phyloP scores from a whole-genome alignment of 108 stramenopile species.

The Skeletonema marinoi region DNA sequence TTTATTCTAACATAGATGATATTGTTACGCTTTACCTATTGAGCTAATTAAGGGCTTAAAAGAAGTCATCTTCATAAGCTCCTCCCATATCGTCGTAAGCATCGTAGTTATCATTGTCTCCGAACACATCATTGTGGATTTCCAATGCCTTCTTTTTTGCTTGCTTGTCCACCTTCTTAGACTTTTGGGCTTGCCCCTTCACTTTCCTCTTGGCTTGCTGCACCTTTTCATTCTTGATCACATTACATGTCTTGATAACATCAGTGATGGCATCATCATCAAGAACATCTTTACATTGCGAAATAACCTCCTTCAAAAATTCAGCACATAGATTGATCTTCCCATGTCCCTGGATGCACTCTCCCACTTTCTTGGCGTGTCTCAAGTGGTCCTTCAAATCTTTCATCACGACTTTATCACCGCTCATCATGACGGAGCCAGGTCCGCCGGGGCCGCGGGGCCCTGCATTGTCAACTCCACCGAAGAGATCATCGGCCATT shows the following conservation, averaged over 20 bases:
- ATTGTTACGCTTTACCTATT: not conserved
- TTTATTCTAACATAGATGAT: not conserved
- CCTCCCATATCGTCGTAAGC: constrained; percentile 85
- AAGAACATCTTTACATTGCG: constrained; percentile 83
- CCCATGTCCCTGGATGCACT: constrained; percentile 79
- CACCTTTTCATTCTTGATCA: constrained; percentile 93
- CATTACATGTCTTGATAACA: constrained; percentile 87
- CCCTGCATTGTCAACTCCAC: constrained; percentile 57
- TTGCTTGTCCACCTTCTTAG: constrained; percentile 85
- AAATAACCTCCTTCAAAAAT: constrained; percentile 81
- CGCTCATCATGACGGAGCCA: constrained; percentile 45
- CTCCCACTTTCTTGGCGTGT: constrained; percentile 83
- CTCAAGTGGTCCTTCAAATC: constrained; percentile 91
- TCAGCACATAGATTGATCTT: constrained; percentile 77
- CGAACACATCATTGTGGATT: constrained; percentile 79
- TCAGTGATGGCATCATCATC: constrained; percentile 87
- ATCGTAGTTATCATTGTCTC: constrained; percentile 86
- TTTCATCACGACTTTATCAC: constrained; percentile 77
- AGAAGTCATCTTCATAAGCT: constrained; percentile 87
- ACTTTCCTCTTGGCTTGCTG: constrained; percentile 83
- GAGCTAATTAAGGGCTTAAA: constrained; percentile 61
- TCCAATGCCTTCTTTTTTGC: constrained; percentile 80
- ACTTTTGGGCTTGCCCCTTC: constrained; percentile 90
- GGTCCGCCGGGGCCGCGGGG: constrained; percentile 13
- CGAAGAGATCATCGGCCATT: constrained; percentile 86